Conservation (phyloP, 2,329 filamentous ascomycete species). For the Pseudogymnoascus sp. region DNA sequence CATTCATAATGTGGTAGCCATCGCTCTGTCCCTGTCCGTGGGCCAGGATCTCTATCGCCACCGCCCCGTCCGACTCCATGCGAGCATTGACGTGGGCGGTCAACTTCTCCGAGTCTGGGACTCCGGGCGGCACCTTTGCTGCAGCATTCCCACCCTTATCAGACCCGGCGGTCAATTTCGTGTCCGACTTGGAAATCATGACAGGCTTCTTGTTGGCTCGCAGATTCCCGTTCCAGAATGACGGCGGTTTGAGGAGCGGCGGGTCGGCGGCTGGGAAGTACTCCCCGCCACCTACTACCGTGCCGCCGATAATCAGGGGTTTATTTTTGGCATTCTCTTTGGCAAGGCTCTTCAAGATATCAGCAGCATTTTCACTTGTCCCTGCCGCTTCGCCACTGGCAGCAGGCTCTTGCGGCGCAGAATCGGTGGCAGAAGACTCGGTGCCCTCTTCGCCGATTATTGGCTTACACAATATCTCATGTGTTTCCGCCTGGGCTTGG, state of each 20-base stretch:
- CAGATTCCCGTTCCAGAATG: background rate
- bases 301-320: constrained; percentile 44
- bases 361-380: constrained; percentile 22
- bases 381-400: constrained; percentile 15
- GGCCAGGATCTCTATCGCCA: constrained; percentile 40
- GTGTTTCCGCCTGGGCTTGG: background rate
- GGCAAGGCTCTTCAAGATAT: constrained; percentile 21
- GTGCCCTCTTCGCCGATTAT: background rate
- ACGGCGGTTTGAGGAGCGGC: constrained; percentile 20
- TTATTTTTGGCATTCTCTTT: constrained; percentile 17
- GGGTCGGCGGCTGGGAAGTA: constrained; percentile 47
- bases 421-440: constrained; percentile 22
- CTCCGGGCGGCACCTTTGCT: background rate
- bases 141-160: background rate
- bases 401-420: constrained; percentile 38
- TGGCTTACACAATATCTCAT: background rate
- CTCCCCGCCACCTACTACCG: constrained; percentile 48
- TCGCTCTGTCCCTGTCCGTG: constrained; percentile 24
- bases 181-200: background rate
- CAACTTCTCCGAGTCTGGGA: background rate
- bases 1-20: constrained; percentile 36
- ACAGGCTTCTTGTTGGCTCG: background rate
- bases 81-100: background rate
- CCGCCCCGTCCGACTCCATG: background rate
- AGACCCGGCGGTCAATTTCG: background rate